Evolutionary conservation across 2,329 filamentous ascomycete genomes (phyloP), one percentile per base, ranked within the genome.

Genomic region (Colletotrichum sansevieriae): DNA sequence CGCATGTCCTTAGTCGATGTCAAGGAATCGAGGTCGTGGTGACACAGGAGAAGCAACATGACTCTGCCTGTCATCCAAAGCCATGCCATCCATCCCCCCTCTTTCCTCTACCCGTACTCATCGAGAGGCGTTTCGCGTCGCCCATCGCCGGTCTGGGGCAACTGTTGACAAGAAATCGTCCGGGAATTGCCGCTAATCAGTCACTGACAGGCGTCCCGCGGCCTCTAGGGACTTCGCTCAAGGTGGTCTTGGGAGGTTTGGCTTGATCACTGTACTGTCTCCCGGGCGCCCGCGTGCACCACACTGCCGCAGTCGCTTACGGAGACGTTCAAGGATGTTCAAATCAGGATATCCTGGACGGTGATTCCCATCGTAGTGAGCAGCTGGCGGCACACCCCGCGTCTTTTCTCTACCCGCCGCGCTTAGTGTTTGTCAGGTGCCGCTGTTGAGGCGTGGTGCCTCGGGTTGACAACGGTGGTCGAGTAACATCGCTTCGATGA

Each of bases 41-140:
- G 65, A 65, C 25, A 59, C 65, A 59, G 46, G 39, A 47, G 39
- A 43, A 46, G 22, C 61, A 37, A 11, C 65, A 68, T 65, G 62
- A 68, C 65, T 68, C 65, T 65, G 37, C 22, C 47, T 56, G 63
- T 58, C 43, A 60, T 65, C 62, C 49, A 55, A 65, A 37, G 20
- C 54, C 37, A 52, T 52, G 33, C 15, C 20, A n/a, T 7, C n/a
- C 6, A 3, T 7, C 49, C 33, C 8, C 25, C 49, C 33, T 3
- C 11, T 11, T 44, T 44, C 15, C 18, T 35, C 47, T 25, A n/a
- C 33, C 3, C 3, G 29, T 18, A 18, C 4, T 37, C n/a, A 22
- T 49, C n/a, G 37, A 25, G 22, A 35, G n/a, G 22, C 37, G 12
- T 25, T 10, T 20, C 15, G 18, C 5, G 20, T 65, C 39, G n/a